A percentile compares a stretch with the other conserved stretches of the same genome.
These are phyloP conservation scores for Nymphaea colorata DNA, from an alignment of 164 flowering plant genomes.

Conservation along the genomic window DNA sequence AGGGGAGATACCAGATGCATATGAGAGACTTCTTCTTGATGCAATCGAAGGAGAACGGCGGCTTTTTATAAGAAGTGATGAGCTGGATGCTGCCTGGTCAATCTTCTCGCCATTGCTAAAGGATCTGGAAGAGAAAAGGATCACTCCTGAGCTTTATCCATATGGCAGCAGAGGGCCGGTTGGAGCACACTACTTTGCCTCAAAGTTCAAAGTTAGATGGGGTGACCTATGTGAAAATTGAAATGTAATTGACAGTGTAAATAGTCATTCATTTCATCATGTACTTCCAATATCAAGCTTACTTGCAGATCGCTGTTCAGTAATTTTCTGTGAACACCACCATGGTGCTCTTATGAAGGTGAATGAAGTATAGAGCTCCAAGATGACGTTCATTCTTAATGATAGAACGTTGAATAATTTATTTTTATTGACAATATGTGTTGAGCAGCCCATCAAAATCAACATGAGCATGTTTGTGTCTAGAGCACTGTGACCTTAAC, in stretches of 20 bases:
- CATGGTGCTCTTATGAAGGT: no score
- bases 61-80: constrained; percentile 85
- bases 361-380: no score
- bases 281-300: no score
- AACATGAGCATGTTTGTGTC: no score
- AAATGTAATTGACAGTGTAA: not conserved
- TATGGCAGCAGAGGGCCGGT: constrained; percentile 86
- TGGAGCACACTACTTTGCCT: constrained; percentile 77
- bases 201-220: constrained; percentile 72
- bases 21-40: constrained; percentile 75
- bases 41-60: constrained; percentile 82
- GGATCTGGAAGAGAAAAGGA: constrained; percentile 63
- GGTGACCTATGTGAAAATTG: constrained; percentile 46
- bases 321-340: no score
- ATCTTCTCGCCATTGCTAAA: constrained; percentile 74
- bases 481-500: no score
- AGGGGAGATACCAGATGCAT: constrained; percentile 70
- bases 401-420: no score
- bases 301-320: no score
- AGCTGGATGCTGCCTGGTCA: constrained; percentile 88
- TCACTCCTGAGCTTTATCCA: constrained; percentile 67
- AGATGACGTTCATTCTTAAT: no score
- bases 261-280: not conserved
- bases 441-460: no score
- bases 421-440: no score